Evolutionary conservation across 2,329 filamentous ascomycete genomes (phyloP).

Genomic region (Arthroderma uncinatum): DNA sequence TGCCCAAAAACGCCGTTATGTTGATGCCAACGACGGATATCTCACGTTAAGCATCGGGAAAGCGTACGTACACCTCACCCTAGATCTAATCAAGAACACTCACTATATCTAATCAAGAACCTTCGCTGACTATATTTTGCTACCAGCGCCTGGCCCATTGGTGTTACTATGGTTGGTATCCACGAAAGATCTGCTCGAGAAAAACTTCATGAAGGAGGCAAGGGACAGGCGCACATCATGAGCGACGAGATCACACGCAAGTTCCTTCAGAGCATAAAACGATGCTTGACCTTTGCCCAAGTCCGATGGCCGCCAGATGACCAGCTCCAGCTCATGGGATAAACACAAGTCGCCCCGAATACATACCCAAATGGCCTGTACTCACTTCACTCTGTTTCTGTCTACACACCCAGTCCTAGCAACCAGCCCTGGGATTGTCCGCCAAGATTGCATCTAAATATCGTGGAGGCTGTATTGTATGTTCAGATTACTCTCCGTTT

Average conservation of each 20-base stretch:
- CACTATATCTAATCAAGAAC: no score
- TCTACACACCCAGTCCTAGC: neutral
- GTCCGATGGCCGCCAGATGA: slow-evolving; percentile 92
- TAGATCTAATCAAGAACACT: no score
- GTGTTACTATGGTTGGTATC: slow-evolving; percentile 99
- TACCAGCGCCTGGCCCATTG: slow-evolving; percentile 78
- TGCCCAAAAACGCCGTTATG: slow-evolving; percentile 81
- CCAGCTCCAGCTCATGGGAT: slow-evolving; percentile 89
- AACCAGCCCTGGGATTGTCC: neutral
- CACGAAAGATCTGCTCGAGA: slow-evolving; percentile 93
- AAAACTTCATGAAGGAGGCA: slow-evolving; percentile 71
- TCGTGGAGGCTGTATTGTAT: neutral
- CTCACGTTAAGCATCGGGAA: slow-evolving; percentile 87
- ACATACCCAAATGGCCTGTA: no score
- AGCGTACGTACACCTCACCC: slow-evolving; percentile 40
- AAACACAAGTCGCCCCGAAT: no score
- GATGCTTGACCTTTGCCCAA: slow-evolving; percentile 91
- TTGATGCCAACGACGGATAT: slow-evolving; percentile 94
- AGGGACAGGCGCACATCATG: slow-evolving; percentile 85
- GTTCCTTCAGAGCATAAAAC: slow-evolving; percentile 94
- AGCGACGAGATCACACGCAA: slow-evolving; percentile 92
- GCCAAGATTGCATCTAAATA: neutral
- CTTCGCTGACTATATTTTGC: neutral
- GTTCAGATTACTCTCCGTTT: neutral
- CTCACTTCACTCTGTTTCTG: neutral